Evolutionary conservation across 2,329 filamentous ascomycete species (phyloP).

Genomic region (Phialophora tarda): DNA sequence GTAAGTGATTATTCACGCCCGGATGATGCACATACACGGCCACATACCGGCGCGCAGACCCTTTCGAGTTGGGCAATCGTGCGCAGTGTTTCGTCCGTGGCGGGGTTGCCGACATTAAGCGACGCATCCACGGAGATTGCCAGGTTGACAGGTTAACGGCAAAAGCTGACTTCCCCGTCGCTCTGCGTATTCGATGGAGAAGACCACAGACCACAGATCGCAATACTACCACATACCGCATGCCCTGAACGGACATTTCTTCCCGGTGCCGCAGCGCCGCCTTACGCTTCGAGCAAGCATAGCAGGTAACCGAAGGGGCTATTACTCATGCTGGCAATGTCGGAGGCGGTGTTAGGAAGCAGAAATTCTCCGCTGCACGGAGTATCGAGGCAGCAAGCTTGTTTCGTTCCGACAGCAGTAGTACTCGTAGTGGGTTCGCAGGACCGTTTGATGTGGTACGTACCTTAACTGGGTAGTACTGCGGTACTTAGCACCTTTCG

Average conservation of each 20-base stretch:
- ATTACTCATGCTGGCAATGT: conserved; percentile 2
- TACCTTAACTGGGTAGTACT: not conserved
- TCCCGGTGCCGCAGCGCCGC: not conserved
- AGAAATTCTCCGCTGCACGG: not conserved
- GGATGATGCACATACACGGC: not conserved
- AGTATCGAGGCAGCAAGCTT: not conserved
- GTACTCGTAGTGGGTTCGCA: not conserved
- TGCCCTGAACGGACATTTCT: not conserved
- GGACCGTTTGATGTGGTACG: not conserved
- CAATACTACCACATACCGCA: not conserved
- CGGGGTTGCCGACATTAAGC: not conserved
- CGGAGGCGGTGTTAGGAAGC: not conserved
- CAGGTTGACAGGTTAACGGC: not conserved
- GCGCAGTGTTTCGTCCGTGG: not conserved
- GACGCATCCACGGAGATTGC: not conserved
- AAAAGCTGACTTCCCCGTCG: not conserved
- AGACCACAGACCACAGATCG: not conserved
- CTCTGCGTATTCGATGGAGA: not conserved
- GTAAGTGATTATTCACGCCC: not conserved
- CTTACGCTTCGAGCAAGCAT: not conserved
- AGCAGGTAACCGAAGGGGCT: not conserved
- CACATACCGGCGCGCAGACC: not conserved
- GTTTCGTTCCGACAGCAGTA: not conserved
- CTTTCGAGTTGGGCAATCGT: not conserved
- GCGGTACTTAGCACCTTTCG: not conserved